These are phyloP conservation scores for Leucoagaricus sp. DNA, from an alignment of 1,284 basidiomycete species.

Conservation along the genomic window DNA sequence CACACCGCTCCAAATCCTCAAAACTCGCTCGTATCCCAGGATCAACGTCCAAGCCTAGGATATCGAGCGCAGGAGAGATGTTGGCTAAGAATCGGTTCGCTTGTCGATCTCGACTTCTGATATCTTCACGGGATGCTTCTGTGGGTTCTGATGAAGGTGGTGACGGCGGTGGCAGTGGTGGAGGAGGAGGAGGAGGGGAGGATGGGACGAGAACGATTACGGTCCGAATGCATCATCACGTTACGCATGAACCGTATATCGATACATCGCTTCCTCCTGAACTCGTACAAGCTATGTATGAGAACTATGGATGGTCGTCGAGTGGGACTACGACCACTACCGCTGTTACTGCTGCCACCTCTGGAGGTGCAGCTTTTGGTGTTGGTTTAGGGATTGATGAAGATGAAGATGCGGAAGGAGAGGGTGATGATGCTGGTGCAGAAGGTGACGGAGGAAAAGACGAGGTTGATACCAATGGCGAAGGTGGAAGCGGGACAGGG, in stretches of 20 bases:
- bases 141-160: background rate
- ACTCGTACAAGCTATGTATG: constrained; percentile 34
- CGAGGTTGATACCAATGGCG: constrained; percentile 6
- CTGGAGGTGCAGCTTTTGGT: background rate
- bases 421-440: constrained; percentile 9
- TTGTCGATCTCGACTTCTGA: constrained; percentile 44
- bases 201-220: constrained; percentile 32
- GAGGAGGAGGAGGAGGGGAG: too few relatives aligned
- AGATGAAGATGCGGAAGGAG: constrained; percentile 9
- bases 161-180: too few relatives aligned
- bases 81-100: constrained; percentile 42
- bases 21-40: constrained; percentile 26
- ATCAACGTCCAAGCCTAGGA: constrained; percentile 30
- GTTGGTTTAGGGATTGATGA: constrained; percentile 4
- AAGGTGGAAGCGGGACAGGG: too few relatives aligned
- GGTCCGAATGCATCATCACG: constrained; percentile 44
- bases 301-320: constrained; percentile 25
- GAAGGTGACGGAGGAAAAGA: too few relatives aligned
- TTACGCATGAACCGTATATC: constrained; percentile 43
- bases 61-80: constrained; percentile 36
- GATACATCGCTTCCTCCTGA: constrained; percentile 37
- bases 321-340: constrained; percentile 1
- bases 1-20: constrained; percentile 40
- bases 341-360: background rate
- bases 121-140: constrained; percentile 38